Evolutionary conservation across 805 yeast genomes (phyloP), one percentile per base, ranked within the genome.

Genomic region (Suhomyces tanzawaensis): DNA sequence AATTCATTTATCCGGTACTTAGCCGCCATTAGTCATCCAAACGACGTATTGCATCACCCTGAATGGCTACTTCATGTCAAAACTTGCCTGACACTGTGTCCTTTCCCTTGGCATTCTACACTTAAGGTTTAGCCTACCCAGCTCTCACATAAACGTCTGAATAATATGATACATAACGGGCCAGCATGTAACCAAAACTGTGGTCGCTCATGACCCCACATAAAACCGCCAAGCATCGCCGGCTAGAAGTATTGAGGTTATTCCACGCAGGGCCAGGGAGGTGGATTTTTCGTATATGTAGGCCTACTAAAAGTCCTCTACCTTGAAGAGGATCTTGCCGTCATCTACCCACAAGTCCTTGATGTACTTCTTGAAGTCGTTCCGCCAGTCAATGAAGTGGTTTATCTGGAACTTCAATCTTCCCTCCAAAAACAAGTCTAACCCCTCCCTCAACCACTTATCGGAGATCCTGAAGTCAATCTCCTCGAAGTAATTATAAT

Each of bases 301-400:
- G 22, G 8, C 17, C 23, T 21, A 21, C 36, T 41, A 67, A 36
- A 64, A 69, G 16, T 62, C 60, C 39, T 69, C 74, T n/a, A 69
- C 46, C 43, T 55, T 49, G 19, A 68, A 58, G 11, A 69, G 51
- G 11, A 62, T 45, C 45, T 63, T 62, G 9, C 62, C 62, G 38
- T 68, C 73, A 3, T 48, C 49, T 7, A 41, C 49, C 29, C 51
- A 51, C 39, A 69, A 45, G 7, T 42, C 39, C 14, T 47, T 53
- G 21, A 66, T 52, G 28, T 49, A 49, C n/a, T 51, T 39, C 33
- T 55, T 57, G 46, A 58, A 62, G 36, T 58, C 55, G 36, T 55
- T 53, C 41, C 72, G 51, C 74, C 74, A 69, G 43, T 69, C 74
- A 7, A 50, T 38, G 29, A 44, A 52, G 16, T 48, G 50, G 41